These are phyloP conservation scores for Mycena metata DNA, from an alignment of 768 basidiomycete species.

Conservation along the genomic window DNA sequence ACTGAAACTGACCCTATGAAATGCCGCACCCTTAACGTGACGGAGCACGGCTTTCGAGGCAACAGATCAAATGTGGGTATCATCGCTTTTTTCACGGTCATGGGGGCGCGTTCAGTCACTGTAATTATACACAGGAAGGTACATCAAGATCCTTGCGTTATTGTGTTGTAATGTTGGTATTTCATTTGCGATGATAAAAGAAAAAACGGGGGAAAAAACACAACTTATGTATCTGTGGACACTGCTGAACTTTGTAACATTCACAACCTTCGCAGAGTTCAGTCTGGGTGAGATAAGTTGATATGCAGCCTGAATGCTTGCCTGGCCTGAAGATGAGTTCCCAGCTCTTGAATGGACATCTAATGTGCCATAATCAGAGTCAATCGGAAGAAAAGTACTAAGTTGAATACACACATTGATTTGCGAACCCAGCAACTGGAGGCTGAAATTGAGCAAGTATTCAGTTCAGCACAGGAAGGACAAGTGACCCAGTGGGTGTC, in stretches of 20 bases:
- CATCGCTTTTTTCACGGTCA: constrained; percentile 27
- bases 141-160: constrained; percentile 21
- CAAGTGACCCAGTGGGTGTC: constrained; percentile 24
- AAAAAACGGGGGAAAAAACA: constrained; percentile 20
- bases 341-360: constrained; percentile 25
- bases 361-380: constrained; percentile 26
- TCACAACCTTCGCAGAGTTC: constrained; percentile 26
- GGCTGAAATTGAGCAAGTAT: constrained; percentile 23
- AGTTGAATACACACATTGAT: constrained; percentile 25
- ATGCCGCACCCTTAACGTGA: constrained; percentile 22
- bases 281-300: constrained; percentile 22
- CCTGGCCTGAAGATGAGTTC: constrained; percentile 23
- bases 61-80: constrained; percentile 24
- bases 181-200: constrained; percentile 19
- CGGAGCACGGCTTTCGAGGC: constrained; percentile 21
- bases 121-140: constrained; percentile 17
- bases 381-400: constrained; percentile 26
- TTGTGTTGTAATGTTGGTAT: constrained; percentile 25
- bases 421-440: constrained; percentile 22
- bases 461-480: constrained; percentile 20
- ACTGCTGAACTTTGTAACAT: constrained; percentile 24
- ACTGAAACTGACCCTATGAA: constrained; percentile 24
- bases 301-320: constrained; percentile 25
- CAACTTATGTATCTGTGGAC: constrained; percentile 25
- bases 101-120: constrained; percentile 21